Base-by-base conservation (phyloP, 2,329 filamentous ascomycete species). In the Cordyceps sp. region DNA sequence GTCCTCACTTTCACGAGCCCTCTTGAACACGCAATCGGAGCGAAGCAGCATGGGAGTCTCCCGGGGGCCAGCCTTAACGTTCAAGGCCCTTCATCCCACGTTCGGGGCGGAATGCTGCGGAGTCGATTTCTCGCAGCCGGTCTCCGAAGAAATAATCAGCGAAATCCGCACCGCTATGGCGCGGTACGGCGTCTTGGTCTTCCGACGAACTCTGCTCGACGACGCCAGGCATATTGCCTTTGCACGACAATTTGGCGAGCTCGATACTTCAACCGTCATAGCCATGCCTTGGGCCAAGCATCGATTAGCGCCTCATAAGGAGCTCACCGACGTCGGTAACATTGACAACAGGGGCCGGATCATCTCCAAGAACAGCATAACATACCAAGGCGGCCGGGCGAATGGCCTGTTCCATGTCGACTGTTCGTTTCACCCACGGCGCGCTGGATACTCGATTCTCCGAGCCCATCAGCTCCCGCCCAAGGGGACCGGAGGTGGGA, bases 391-490 rank as follows among this genome's bases (percentile, higher is more conserved):
- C 8, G 3, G 22, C 24, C 14, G 14, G 31, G 31, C 17, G n/a
- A 32, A 32, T n/a, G n/a, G 17, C 24, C 8, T 28, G 18, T 32
- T 32, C n/a, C 31, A 32, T 25, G 31, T 32, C 31, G 31, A 32
- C 18, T 32, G 31, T 25, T 15, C 18, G 17, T 32, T 27, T 13
- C 27, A 32, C 14, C 14, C 31, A 3, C 31, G 31, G 8, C 24
- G 31, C 6, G 31, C 31, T 8, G 25, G 25, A 3, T 32, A 21
- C 5, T 32, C 31, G 8, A 27, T 32, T 18, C 31, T 32, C 14
- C 31, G 31, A 9, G 31, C 31, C 6, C 31, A 32, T 8, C 31
- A 27, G 6, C 25, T 32, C 4, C 31, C 31, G 2, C 31, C 31
- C n/a, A 26, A 21, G 10, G 31, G 31, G 3, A 22, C 25, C 6